A percentile compares a stretch with the other conserved stretches of the same genome.
phyloP scores from a whole-genome alignment of 179 eudicot species.

The Silene vulgaris region DNA sequence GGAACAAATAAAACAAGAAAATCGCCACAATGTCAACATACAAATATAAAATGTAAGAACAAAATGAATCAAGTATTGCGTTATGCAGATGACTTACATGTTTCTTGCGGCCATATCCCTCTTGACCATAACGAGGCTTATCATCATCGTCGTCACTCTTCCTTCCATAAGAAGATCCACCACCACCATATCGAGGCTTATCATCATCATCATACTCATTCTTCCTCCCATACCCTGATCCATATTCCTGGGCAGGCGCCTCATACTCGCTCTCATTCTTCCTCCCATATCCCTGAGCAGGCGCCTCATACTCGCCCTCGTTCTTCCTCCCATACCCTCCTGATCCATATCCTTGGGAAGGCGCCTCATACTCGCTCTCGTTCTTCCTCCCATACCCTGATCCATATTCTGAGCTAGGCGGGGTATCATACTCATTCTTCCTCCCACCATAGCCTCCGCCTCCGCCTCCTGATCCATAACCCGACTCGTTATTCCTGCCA shows the following conservation, averaged over 20 bases:
- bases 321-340: no score
- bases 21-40: neutral
- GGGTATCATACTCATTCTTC: conserved; percentile 24
- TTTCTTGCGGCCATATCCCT: conserved; percentile 58
- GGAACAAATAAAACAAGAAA: neutral
- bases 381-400: conserved; percentile 20
- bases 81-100: conserved; percentile 38
- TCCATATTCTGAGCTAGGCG: conserved; percentile 30
- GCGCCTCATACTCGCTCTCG: no score
- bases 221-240: conserved; percentile 9
- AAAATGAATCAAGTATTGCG: neutral
- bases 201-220: conserved; percentile 11
- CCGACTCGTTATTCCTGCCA: conserved; percentile 23
- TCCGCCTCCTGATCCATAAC: conserved; percentile 23
- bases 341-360: conserved; percentile 16
- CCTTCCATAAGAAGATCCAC: conserved; percentile 29
- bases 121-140: conserved; percentile 18
- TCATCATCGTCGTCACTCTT: conserved; percentile 26
- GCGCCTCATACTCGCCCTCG: conserved; percentile 22
- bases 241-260: neutral
- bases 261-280: conserved; percentile 21
- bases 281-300: conserved; percentile 22
- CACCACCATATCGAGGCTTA: conserved; percentile 19
- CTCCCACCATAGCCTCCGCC: neutral
- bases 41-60: neutral